Conservation (phyloP, 1,284 basidiomycete genomes). For the Schizopora paradoxa region DNA sequence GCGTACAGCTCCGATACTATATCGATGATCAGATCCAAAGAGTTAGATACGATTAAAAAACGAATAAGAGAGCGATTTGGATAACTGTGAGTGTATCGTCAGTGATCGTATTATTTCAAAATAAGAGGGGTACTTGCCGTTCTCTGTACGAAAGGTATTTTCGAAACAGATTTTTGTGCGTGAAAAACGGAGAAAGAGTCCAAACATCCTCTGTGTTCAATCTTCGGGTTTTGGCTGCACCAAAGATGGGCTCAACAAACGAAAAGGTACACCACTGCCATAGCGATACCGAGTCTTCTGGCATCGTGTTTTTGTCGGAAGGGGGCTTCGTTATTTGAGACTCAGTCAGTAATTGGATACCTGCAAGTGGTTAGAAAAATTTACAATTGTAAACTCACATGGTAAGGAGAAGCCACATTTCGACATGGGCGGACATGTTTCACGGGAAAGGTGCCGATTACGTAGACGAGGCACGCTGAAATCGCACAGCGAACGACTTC, state of each 20-base stretch:
- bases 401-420: constrained; percentile 42
- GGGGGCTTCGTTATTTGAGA: constrained; percentile 38
- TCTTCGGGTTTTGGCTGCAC: constrained; percentile 48
- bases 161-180: constrained; percentile 64
- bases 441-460: constrained; percentile 51
- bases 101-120: constrained; percentile 1
- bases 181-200: constrained; percentile 63
- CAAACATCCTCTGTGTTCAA: constrained; percentile 71
- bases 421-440: constrained; percentile 36
- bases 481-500: constrained; percentile 31
- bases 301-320: constrained; percentile 44
- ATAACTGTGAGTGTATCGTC: constrained; percentile 32
- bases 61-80: constrained; percentile 52
- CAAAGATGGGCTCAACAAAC: constrained; percentile 69
- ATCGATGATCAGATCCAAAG: constrained; percentile 64
- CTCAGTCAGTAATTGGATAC: no score
- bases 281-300: constrained; percentile 71
- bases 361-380: constrained; percentile 7
- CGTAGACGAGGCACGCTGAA: constrained; percentile 37
- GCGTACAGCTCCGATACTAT: constrained; percentile 54
- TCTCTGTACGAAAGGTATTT: constrained; percentile 51
- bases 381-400: constrained; percentile 33
- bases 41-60: constrained; percentile 66
- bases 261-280: constrained; percentile 76
- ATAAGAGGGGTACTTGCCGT: constrained; percentile 29